Evolutionary conservation across 495 filamentous ascomycete genomes (phyloP).

Genomic region (Clavariopsis aquatica): DNA sequence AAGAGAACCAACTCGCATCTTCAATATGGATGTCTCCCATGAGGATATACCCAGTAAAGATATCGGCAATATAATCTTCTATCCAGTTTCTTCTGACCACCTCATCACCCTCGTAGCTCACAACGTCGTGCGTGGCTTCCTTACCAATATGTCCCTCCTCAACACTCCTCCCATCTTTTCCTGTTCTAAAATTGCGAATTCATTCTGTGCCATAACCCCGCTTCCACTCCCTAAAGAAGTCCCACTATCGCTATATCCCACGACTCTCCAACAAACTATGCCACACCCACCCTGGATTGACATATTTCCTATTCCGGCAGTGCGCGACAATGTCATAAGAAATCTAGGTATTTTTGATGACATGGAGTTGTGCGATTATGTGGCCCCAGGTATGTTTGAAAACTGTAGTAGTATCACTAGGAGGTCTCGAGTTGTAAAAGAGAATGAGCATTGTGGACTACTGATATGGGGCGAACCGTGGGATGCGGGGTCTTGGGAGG

Average conservation of each 20-base stretch:
- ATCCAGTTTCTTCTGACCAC: conserved; percentile 44
- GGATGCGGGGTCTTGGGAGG: not conserved
- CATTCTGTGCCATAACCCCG: conserved; percentile 32
- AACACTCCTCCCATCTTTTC: conserved; percentile 20
- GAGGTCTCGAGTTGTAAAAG: not conserved
- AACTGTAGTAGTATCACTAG: not conserved
- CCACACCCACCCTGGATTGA: conserved; percentile 14
- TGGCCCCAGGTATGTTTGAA: not conserved
- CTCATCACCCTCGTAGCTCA: conserved; percentile 37
- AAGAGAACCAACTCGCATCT: too few species aligned
- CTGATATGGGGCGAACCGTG: conserved; percentile 12
- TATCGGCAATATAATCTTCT: not conserved
- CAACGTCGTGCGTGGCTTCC: conserved; percentile 42
- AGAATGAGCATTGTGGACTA: not conserved
- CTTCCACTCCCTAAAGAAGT: conserved; percentile 5
- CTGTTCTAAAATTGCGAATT: conserved; percentile 11
- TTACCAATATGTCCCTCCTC: conserved; percentile 46
- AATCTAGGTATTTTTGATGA: not conserved
- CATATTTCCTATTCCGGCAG: conserved; percentile 2
- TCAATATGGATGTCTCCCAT: too few species aligned
- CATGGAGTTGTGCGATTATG: not conserved
- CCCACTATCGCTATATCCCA: conserved; percentile 4
- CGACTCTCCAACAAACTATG: not conserved
- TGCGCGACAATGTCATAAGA: conserved; percentile 6
- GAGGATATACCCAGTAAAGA: not conserved